A percentile compares a stretch with the other conserved stretches of the same genome.
These are phyloP conservation scores for Kuraishia capsulata DNA, from an alignment of 805 yeast species.

Conservation along the genomic window DNA sequence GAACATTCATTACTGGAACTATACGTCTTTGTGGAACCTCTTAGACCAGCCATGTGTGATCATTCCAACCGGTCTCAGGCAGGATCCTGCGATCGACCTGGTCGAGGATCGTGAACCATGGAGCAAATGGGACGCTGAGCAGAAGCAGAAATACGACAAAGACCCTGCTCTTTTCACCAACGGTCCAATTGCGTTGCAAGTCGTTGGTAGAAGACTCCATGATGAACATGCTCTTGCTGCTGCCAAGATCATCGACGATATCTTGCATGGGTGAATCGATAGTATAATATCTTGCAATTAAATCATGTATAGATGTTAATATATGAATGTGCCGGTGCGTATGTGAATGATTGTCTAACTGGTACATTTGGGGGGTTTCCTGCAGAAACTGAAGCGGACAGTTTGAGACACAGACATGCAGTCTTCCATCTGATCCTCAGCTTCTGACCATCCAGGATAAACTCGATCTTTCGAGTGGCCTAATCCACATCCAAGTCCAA, in stretches of 20 bases:
- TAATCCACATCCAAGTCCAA: not conserved
- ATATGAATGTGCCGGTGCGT: too few relatives aligned
- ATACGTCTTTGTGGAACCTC: slow-evolving; percentile 59
- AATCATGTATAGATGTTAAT: too few relatives aligned
- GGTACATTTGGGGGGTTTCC: too few relatives aligned
- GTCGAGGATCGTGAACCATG: slow-evolving; percentile 28
- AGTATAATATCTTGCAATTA: not conserved
- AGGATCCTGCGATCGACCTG: slow-evolving; percentile 39
- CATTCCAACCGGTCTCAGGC: slow-evolving; percentile 47
- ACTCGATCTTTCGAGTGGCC: too few relatives aligned
- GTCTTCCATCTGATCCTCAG: too few relatives aligned
- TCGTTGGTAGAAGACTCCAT: slow-evolving; percentile 30
- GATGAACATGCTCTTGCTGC: slow-evolving; percentile 34
- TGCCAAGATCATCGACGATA: slow-evolving; percentile 20
- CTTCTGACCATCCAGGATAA: too few relatives aligned
- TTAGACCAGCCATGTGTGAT: slow-evolving; percentile 58
- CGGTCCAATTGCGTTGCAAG: slow-evolving; percentile 32
- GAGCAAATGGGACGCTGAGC: slow-evolving; percentile 31
- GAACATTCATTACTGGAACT: slow-evolving; percentile 54
- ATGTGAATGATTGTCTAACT: too few relatives aligned
- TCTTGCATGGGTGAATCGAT: slow-evolving; percentile 8
- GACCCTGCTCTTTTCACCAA: slow-evolving; percentile 25
- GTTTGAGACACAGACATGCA: too few relatives aligned
- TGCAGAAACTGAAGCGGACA: too few relatives aligned
- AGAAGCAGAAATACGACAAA: slow-evolving; percentile 23